Conservation (phyloP, 441 rosid genomes). For the Biscutella laevigata region DNA sequence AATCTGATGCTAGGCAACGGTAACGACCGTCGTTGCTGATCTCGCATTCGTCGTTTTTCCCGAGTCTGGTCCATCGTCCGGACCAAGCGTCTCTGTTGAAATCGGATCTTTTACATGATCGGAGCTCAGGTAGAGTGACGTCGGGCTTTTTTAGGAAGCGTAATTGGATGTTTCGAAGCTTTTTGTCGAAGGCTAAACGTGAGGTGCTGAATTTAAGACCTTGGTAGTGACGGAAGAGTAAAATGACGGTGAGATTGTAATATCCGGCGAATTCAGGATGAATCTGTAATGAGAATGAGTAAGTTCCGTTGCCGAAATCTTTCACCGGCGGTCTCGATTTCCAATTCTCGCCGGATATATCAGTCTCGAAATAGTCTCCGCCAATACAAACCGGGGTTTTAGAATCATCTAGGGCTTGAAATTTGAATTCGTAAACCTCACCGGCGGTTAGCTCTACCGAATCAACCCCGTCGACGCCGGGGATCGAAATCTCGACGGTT, state of each 20-base stretch:
- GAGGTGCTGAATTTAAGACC: slow-evolving; percentile 65
- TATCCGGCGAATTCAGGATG: slow-evolving; percentile 86
- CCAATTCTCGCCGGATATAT: slow-evolving; percentile 82
- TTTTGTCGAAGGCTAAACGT: slow-evolving; percentile 46
- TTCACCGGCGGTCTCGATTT: slow-evolving; percentile 72
- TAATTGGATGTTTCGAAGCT: slow-evolving; percentile 40
- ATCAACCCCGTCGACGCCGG: slow-evolving; percentile 45
- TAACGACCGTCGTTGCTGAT: slow-evolving; percentile 71
- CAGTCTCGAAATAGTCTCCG: slow-evolving; percentile 87
- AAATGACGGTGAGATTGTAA: slow-evolving; percentile 56
- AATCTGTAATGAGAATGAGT: slow-evolving; percentile 63
- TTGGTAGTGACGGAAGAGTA: slow-evolving; percentile 68
- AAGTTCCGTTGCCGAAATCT: slow-evolving; percentile 77
- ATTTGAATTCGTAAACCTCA: slow-evolving; percentile 48
- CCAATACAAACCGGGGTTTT: slow-evolving; percentile 50
- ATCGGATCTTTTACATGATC: slow-evolving; percentile 47
- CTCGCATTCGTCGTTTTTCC: slow-evolving; percentile 49
- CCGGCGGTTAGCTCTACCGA: slow-evolving; percentile 54
- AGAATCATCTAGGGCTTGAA: slow-evolving; percentile 56
- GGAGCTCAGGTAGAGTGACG: slow-evolving; percentile 39
- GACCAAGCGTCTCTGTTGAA: slow-evolving; percentile 57
- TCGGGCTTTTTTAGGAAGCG: slow-evolving; percentile 32
- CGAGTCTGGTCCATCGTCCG: slow-evolving; percentile 90
- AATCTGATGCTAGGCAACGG: slow-evolving; percentile 55
- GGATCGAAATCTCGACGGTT: slow-evolving; percentile 49